Base-by-base conservation (phyloP, 2,329 filamentous ascomycete species). In the Pseudogymnoascus pannorum region DNA sequence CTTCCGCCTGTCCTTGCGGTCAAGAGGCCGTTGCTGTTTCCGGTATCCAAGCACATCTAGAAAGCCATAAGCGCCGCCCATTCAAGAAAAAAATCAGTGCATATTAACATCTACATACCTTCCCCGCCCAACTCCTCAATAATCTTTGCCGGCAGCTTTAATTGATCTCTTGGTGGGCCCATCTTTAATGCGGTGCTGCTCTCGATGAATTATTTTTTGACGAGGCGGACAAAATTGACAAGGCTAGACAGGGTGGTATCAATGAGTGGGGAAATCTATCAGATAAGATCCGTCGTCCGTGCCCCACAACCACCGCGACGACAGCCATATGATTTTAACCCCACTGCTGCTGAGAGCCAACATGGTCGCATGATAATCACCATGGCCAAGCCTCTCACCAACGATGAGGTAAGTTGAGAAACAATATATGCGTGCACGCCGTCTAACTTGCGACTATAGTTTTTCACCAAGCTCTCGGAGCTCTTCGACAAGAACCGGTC, bases 401-500 rank as follows among this genome's bases (percentile, higher is more conserved):
- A 86, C 71, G 83, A 87, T 65, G 84, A 87, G 75, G 85, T 85
- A 71, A 24, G 61, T 61, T 16, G 7, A 22, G 33, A 62, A 18
- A 22, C n/a, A 59, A 18, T 18, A 11, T 11, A 4, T 29, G n/a
- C 31, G 22, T 7, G 18, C 2, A n/a, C n/a, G 2, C 57, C 5
- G 35, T 35, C 31, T 58, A 38, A 58, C 57, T 18, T 7, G 1
- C 2, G 8, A 1, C 3, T 5, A 12, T 35, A 92, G 88, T 93
- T 93, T 81, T 92, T 93, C 76, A 75, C 78, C 64, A 81, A 81
- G 70, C 81, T 93, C 65, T 76, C 78, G 59, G 79, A 85, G 69
- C 84, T 93, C 66, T 89, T 94, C 75, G 79, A 83, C 64, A 74
- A 80, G 65, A 82, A 82, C 64, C 87, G 87, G 70, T 79, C 82